Evolutionary conservation across 345 rosid genomes (phyloP).

Genomic region (Brassica nigra): DNA sequence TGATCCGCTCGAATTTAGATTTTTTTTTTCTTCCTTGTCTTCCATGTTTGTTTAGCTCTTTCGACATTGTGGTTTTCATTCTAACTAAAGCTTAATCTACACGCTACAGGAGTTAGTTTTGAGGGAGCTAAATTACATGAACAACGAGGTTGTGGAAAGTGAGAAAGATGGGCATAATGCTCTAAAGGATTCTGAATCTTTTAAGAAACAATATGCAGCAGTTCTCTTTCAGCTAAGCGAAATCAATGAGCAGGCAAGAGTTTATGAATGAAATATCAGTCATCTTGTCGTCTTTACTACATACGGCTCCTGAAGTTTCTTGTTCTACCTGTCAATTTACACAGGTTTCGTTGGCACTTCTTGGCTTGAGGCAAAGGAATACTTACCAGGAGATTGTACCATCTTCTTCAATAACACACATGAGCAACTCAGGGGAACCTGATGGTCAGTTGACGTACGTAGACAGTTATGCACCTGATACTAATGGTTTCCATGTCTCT

Average conservation of each 20-base stretch:
- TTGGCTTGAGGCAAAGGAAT: conserved; percentile 72
- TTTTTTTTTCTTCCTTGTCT: conserved; percentile 5
- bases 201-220: conserved; percentile 82
- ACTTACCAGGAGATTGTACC: conserved; percentile 62
- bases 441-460: conserved; percentile 43
- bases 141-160: conserved; percentile 63
- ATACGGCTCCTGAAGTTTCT: conserved; percentile 20
- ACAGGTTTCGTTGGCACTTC: conserved; percentile 75
- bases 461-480: conserved; percentile 49
- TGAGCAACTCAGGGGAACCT: conserved; percentile 46
- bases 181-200: conserved; percentile 63
- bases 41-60: conserved; percentile 21
- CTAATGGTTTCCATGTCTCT: conserved; percentile 58
- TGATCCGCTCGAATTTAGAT: background rate
- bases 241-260: conserved; percentile 73
- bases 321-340: conserved; percentile 21
- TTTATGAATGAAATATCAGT: conserved; percentile 16
- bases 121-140: conserved; percentile 70
- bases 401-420: conserved; percentile 35
- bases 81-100: conserved; percentile 35
- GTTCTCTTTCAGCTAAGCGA: conserved; percentile 68
- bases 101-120: conserved; percentile 66
- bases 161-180: conserved; percentile 58
- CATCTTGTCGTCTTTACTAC: conserved; percentile 24
- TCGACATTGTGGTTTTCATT: conserved; percentile 13